Base-by-base conservation (phyloP, 345 rosid species). In the Hevea brasiliensis region DNA sequence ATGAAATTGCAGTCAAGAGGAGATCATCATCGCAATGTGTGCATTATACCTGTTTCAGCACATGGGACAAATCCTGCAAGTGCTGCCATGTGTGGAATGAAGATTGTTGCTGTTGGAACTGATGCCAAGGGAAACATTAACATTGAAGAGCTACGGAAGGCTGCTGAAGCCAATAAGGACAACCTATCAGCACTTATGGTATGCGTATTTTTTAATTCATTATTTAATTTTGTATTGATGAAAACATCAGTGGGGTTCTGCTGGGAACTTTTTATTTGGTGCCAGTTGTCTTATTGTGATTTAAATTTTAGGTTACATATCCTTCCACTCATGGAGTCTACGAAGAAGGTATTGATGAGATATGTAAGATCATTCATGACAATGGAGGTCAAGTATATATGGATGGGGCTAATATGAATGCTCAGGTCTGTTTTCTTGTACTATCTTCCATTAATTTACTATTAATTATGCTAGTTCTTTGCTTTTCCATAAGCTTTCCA, bases 341-440 rank as follows among this genome's bases (percentile, higher is more conserved):
- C 81, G 98, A 95, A 85, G 97, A 95, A 86, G 96, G 96, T 57
- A 92, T 95, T 27, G 94, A 90, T 77, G 98, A 90, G 87, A 90
- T 92, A 67, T 95, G 98, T 79, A 90, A 87, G 84, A 95, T 91
- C 65, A 91, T 92, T 71, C 99, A 95, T 73, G 93, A 87, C 55
- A 92, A 95, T 73, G 99, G 99, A 80, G 99, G 97, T 71, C 98
- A 96, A 80, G 97, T 93, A 67, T 96, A 96, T 87, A 96, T 96
- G 99, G 99, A 96, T 74, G 99, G 99, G 21, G 98, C 98, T 56
- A 96, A 96, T 91, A 93, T 96, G 99, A 95, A 95, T 77, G 98
- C 97, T n/a, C 95, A 95, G 98, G 98, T 93, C 66, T 59, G 70
- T 68, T 51, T 78, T 64, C 23, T 65, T 53, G 17, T 65, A 44